Evolutionary conservation across 768 basidiomycete genomes (phyloP).

Genomic region (Cystofilobasidium macerans): DNA sequence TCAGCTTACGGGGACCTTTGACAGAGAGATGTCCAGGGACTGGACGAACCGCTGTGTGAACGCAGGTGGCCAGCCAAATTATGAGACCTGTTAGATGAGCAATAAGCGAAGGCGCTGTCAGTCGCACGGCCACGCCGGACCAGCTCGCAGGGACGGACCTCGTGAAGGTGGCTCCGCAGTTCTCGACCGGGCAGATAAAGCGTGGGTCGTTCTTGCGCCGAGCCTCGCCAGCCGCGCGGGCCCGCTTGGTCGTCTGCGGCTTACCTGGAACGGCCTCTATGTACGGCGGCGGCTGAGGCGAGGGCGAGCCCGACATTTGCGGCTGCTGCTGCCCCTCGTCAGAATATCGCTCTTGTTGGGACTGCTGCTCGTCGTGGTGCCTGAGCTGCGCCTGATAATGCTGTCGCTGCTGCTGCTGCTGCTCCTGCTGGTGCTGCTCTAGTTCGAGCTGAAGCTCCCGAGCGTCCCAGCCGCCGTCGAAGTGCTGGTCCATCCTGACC

Average conservation of each 20-base stretch:
- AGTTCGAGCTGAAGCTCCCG: background rate
- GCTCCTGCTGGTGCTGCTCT: background rate
- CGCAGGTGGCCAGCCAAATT: background rate
- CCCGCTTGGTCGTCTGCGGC: background rate
- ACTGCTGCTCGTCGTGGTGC: background rate
- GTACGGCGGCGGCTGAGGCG: background rate
- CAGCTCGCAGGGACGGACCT: background rate
- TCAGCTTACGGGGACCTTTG: background rate
- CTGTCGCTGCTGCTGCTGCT: background rate
- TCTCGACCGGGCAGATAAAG: background rate
- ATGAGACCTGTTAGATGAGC: background rate
- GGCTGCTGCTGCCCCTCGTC: too few relatives aligned
- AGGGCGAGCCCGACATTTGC: too few relatives aligned
- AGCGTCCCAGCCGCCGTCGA: background rate
- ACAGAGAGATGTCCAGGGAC: background rate
- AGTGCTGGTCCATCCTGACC: background rate
- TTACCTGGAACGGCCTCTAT: background rate
- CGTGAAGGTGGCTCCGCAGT: background rate
- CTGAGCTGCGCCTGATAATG: background rate
- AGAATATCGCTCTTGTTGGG: background rate
- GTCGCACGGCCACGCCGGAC: background rate
- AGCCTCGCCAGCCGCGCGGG: background rate
- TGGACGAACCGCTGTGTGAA: slow-evolving; percentile 2
- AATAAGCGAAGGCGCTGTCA: background rate
- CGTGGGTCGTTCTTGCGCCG: background rate